Percentiles rank a stretch among this genome's conserved stretches.
phyloP scores from a whole-genome alignment of 1,284 basidiomycete genomes.

The Moesziomyces antarcticus region DNA sequence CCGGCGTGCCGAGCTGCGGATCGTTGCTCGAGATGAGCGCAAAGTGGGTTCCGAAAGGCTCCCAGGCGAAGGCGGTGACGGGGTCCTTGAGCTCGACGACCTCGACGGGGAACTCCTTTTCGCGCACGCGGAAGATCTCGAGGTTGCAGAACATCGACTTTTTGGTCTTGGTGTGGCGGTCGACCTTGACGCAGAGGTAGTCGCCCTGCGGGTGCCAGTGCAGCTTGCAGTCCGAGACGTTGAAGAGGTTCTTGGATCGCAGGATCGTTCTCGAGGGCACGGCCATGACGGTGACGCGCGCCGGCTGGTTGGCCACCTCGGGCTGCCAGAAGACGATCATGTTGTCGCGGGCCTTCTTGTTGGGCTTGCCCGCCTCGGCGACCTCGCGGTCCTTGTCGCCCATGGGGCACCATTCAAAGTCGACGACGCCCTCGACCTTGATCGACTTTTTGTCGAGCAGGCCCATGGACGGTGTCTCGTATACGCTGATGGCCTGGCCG shows the following conservation, averaged over 20 bases:
- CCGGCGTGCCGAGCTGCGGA: slow-evolving; percentile 87
- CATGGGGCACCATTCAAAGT: slow-evolving; percentile 98
- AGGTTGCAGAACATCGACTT: slow-evolving; percentile 99
- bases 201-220: slow-evolving; percentile 99
- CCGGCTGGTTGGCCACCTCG: slow-evolving; percentile 93
- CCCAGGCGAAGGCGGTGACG: slow-evolving; percentile 98
- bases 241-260: slow-evolving; percentile 97
- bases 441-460: slow-evolving; percentile 96
- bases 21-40: slow-evolving; percentile 94
- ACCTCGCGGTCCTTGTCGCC: slow-evolving; percentile 82
- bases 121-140: slow-evolving; percentile 95
- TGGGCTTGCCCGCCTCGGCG: slow-evolving; percentile 66
- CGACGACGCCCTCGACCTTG: slow-evolving; percentile 97
- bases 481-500: slow-evolving; percentile 93
- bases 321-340: slow-evolving; percentile 98
- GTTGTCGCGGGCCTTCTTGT: slow-evolving; percentile 78
- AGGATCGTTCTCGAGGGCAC: slow-evolving; percentile 87
- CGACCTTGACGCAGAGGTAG: slow-evolving; percentile 98
- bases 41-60: slow-evolving; percentile 94
- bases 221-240: slow-evolving; percentile 97
- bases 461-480: slow-evolving; percentile 93
- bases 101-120: slow-evolving; percentile 98
- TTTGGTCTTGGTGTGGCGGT: slow-evolving; percentile 98
- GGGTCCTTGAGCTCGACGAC: slow-evolving; percentile 97
- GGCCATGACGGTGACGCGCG: slow-evolving; percentile 89